Base-by-base conservation (phyloP, 1,284 basidiomycete genomes). In the Sphagnurus paluster region DNA sequence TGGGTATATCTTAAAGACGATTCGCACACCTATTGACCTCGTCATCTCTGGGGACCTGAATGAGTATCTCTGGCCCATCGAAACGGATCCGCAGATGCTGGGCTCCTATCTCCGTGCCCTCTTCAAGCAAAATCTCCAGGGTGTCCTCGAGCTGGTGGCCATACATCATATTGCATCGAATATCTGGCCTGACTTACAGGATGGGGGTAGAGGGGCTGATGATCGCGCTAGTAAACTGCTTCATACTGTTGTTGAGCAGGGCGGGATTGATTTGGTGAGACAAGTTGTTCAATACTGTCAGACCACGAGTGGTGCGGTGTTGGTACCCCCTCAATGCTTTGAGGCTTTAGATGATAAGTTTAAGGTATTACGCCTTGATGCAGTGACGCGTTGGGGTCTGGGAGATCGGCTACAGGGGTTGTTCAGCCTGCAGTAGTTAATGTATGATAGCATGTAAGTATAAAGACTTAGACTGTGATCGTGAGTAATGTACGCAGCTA, bases 141-240 rank as follows among this genome's bases (percentile, higher is more conserved):
- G 78, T 0, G 87, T 96, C 61, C 59, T 93, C 51, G 75, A 79
- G 43, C 67, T 80, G 38, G 65, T 96, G 3, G 92, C 90, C 0
- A 57, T 88, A 3, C 90, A 94, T 61, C 93, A 97, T 59, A 64
- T 96, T 17, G 82, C 90, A 5, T 76, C 72, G 36, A 82, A 75
- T 52, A 79, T 93, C 30, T 94, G 91, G 91, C 71, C 68, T 2
- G 86, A 88, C 60, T 56, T 84, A 24, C 50, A 52, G 16, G 56
- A 53, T 25, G 55, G 55, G 2, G 50, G 36, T 0, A 50, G 43
- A 11, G 54, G 47, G 39, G 57, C 58, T 4, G 73, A 77, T 49
- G 75, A 75, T 26, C 64, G 66, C 11, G 72, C 76, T 10, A 65
- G 56, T 50, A 79, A 74, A 56, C 57, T 88, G 49, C 55, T 89